Conservation (phyloP, 345 rosid genomes). For the Sonneratia caseolaris region DNA sequence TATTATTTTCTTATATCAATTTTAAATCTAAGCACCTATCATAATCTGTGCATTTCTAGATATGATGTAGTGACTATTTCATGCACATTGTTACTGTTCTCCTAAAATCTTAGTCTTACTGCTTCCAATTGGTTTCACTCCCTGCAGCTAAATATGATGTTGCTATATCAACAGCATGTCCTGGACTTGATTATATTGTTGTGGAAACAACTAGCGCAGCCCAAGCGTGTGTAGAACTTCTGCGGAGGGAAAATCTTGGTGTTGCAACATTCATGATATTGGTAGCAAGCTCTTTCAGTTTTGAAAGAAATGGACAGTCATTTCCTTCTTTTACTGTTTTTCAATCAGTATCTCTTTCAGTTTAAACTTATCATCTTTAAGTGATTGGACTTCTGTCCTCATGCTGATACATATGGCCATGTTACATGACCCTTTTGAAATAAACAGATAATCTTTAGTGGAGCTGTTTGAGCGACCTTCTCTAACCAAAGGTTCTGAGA, state of each 20-base stretch:
- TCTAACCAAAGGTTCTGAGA: background rate
- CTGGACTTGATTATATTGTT: slow-evolving; percentile 87
- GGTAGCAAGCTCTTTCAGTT: slow-evolving; percentile 32
- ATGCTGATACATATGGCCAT: background rate
- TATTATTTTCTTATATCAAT: background rate
- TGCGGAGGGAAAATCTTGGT: slow-evolving; percentile 80
- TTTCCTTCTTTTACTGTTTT: background rate
- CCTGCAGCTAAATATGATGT: slow-evolving; percentile 89
- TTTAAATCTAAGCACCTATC: background rate
- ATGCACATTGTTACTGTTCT: background rate
- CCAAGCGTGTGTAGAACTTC: slow-evolving; percentile 88
- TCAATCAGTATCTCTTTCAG: background rate
- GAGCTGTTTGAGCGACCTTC: background rate
- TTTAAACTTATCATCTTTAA: background rate
- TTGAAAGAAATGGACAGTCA: background rate
- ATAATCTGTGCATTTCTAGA: background rate
- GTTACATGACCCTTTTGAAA: background rate
- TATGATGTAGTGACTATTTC: background rate
- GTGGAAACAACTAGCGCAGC: slow-evolving; percentile 93
- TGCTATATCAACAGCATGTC: slow-evolving; percentile 92
- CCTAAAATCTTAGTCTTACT: background rate
- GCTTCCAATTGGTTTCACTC: slow-evolving; percentile 8
- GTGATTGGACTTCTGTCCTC: background rate
- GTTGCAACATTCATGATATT: slow-evolving; percentile 94
- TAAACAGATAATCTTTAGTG: background rate